Evolutionary conservation across 2,329 filamentous ascomycete genomes (phyloP), one percentile per base, ranked within the genome.

Genomic region (Juglanconis sp.): DNA sequence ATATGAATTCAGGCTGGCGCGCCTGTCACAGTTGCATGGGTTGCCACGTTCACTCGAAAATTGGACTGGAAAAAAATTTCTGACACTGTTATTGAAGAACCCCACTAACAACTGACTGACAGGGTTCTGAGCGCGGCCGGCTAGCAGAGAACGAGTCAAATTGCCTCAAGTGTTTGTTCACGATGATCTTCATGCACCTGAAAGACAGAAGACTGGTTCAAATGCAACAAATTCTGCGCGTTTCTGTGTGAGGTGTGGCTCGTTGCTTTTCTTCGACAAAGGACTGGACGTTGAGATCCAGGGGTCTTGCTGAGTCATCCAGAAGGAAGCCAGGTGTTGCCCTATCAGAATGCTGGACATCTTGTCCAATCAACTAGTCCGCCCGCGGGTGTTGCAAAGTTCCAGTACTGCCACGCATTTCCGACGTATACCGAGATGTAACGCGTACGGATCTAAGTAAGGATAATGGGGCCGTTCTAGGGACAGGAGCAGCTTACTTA

Each of bases 261-360:
- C 32, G 35, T 15, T 38, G 31, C 15, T 3, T 47, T 55, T 47
- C 30, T 47, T 30, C 24, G 38, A n/a, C 44, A 48, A 13, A 30
- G 49, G 42, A 38, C 11, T 8, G 30, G 52, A 59, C 53, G 57
- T 59, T 56, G 57, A 42, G 31, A 56, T 56, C 47, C 48, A 36
- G 36, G 51, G 57, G 52, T 50, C n/a, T 35, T 31, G 52, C 57
- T 59, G 52, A 59, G 51, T 59, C 57, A 59, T 59, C 35, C 17
- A 24, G 17, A 24, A 24, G 17, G 17, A 24, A 24, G 17, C 17
- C 17, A 24, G 17, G 17, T 24, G 17, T 24, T 24, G 17, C 17
- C 17, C 17, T 24, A 24, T 24, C 17, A 24, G 17, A 24, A 24
- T 24, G 2, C 17, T 24, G 17, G 17, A 24, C 17, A 1, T 24